Base-by-base conservation (phyloP, 1,284 basidiomycete species). In the Boletus hoseneyae region DNA sequence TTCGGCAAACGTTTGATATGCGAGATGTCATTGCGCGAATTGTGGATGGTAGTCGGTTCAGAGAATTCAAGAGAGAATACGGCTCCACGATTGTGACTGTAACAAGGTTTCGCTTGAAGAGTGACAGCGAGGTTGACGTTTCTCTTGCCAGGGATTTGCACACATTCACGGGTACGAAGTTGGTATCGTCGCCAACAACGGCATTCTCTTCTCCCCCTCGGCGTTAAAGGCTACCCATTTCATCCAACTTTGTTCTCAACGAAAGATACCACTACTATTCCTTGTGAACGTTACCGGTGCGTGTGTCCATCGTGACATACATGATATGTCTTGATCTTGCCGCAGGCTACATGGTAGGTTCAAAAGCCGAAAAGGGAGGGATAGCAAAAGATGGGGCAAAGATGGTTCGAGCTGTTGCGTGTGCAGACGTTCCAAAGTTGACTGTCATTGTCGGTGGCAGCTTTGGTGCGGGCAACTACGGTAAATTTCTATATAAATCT, bases 381-480 rank as follows among this genome's bases (percentile, higher is more conserved):
- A 97, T 97, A 58, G 94, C 94, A 13, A 97, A 97, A 71, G 93
- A 97, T 65, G 94, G 94, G 27, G 94, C 94, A 15, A 97, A 97
- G 78, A 96, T 97, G 92, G 94, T 97, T 52, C 83, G 94, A 48
- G 94, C 94, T 1, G 95, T 97, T 10, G 94, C 95, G 1, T 93
- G 91, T 65, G 90, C 93, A 40, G 86, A 95, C 58, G 93, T 97
- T 12, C 93, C 95, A 23, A 97, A 97, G 71, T 77, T 96, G 54
- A 97, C 94, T 0, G 88, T 97, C 36, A 77, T 97, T 45, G 87
- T 97, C n/a, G 95, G 95, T 34, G 94, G 94, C 45, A 93, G 89
- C 64, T 97, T 93, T 66, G 93, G 93, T 42, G 94, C 94, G 13
- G 94, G 94, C 10, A 97, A 96, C 70, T 97, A 97, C 62, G 93